Base-by-base conservation (phyloP, 2,329 filamentous ascomycete genomes). In the Diaporthe humulicola region DNA sequence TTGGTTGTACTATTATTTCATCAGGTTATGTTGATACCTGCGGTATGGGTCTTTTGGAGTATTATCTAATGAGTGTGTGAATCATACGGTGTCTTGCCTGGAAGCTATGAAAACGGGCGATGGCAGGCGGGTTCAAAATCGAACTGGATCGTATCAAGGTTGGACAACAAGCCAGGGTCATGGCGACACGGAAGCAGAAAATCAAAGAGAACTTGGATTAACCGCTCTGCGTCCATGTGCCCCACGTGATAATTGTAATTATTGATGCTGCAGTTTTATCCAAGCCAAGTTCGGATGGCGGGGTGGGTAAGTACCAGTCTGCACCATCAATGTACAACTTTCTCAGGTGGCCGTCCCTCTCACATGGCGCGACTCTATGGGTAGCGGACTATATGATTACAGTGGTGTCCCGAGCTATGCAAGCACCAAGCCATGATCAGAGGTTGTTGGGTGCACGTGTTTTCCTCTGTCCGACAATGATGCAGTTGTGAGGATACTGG, bases 21-120 rank as follows among this genome's bases (percentile, higher is more conserved):
- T 40, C 28, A 17, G 64, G 64, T 30, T 54, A 33, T 36, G 22
- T 72, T 72, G 57, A 72, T 72, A 72, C 57, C 70, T 69, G 33
- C 48, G 33, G 64, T 54, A 38, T 30, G 48, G 64, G 64, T 54
- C 22, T 69, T 54, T 9, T 36, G 64, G 64, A 69, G 64, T 54
- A 69, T 69, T 40, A 54, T 40, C 33, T 69, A 69, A 69, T 69
- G 64, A 69, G 45, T 67, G 61, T 60, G 60, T 54, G 48, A 69
- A 54, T 40, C 45, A 69, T 38, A 54, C n/a, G 60, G 25, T 33
- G 48, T 52, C 48, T 69, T 15, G n/a, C 36, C 48, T 69, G 45
- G 38, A 40, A 48, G 40, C 17, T 17, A 33, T 45, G 40, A 42
- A 48, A 64, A 45, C 25, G 30, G 19, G 60, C 40, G 28, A 40